Base-by-base conservation (phyloP, 1,284 basidiomycete genomes). In the Marasmius tenuissimus region DNA sequence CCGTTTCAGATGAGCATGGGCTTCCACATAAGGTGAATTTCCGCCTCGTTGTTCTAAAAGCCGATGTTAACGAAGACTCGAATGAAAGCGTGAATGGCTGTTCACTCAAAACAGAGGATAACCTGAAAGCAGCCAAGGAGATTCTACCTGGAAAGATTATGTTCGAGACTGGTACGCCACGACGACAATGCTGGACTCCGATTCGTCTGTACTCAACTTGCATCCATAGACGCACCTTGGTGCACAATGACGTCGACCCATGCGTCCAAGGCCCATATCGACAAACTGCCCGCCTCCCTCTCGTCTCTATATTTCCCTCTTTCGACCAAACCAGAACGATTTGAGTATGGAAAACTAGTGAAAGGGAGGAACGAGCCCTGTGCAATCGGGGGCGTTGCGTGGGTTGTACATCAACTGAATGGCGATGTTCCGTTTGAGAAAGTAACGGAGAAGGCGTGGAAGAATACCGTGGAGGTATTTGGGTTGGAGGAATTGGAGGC, bases 351-450 rank as follows among this genome's bases (percentile, higher is more conserved):
- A 0, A 82, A 82, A 66, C 79, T 87, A 0, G 88, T 95, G 52
- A 96, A 96, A 73, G 91, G 92, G 0, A 78, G 94, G 18, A 94
- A 93, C 69, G 95, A 96, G 70, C 93, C 94, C 1, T 83, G 78
- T 18, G 80, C 87, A 3, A 84, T 93, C 42, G 91, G 89, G 2
- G 83, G 84, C 12, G 86, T 96, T 12, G 94, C 92, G 9, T 93
- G 90, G 83, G 86, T 94, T 3, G 78, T 95, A 9, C 82, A 89
- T 56, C 74, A 77, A 61, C 70, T 94, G 40, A 82, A 82, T 42
- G 49, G 47, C 20, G 77, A 85, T 47, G 70, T 85, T 4, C 65
- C 83, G 0, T 76, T 92, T 35, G 85, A 90, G 63, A 78, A 84
- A 57, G 76, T 96, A 0, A 81, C 83, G 0, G 80, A 86, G 64